Percentiles rank a stretch among this genome's conserved stretches.
Evolutionary conservation across 495 filamentous ascomycete species (phyloP).

Genomic region (Hypoxylon crocopeplum): DNA sequence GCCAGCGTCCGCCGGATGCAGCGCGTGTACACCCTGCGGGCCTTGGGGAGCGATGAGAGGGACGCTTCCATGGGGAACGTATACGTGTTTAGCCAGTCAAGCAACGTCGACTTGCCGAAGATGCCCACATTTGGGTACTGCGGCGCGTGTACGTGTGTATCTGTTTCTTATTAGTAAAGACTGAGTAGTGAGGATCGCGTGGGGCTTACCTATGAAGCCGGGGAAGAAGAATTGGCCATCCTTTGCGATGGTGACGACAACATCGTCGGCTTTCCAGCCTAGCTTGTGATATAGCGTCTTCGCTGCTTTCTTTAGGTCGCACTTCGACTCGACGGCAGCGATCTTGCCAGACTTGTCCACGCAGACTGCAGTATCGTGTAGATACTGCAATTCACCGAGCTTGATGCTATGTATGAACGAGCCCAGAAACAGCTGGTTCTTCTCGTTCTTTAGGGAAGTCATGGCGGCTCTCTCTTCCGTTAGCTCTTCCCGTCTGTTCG

Average conservation of each 20-base stretch:
- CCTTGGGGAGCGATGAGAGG: slow-evolving; percentile 57
- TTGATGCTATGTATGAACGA: slow-evolving; percentile 65
- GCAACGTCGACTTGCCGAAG: slow-evolving; percentile 86
- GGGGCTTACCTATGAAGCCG: slow-evolving; percentile 78
- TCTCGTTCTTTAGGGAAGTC: slow-evolving; percentile 8
- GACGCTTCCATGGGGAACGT: slow-evolving; percentile 93
- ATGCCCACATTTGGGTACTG: slow-evolving; percentile 94
- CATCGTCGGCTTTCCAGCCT: slow-evolving; percentile 47
- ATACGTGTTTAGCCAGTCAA: slow-evolving; percentile 91
- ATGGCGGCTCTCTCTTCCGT: slow-evolving; percentile 9
- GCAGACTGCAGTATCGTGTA: slow-evolving; percentile 66
- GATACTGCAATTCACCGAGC: slow-evolving; percentile 61
- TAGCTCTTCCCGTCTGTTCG: not conserved
- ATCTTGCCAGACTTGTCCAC: slow-evolving; percentile 74
- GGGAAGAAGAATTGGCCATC: slow-evolving; percentile 85
- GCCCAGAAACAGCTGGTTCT: slow-evolving; percentile 55
- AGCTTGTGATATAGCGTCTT: slow-evolving; percentile 38
- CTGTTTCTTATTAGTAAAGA: slow-evolving; percentile 50
- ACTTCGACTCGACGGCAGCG: slow-evolving; percentile 55
- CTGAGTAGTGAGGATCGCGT: not conserved
- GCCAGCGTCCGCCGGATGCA: slow-evolving; percentile 80
- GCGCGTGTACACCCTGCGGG: slow-evolving; percentile 71
- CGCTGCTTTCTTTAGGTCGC: slow-evolving; percentile 33
- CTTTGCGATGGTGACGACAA: slow-evolving; percentile 43
- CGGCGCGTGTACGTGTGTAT: slow-evolving; percentile 93